Evolutionary conservation across 352 stramenopile species (phyloP).

Genomic region (Thalassiosira mediterranea): DNA sequence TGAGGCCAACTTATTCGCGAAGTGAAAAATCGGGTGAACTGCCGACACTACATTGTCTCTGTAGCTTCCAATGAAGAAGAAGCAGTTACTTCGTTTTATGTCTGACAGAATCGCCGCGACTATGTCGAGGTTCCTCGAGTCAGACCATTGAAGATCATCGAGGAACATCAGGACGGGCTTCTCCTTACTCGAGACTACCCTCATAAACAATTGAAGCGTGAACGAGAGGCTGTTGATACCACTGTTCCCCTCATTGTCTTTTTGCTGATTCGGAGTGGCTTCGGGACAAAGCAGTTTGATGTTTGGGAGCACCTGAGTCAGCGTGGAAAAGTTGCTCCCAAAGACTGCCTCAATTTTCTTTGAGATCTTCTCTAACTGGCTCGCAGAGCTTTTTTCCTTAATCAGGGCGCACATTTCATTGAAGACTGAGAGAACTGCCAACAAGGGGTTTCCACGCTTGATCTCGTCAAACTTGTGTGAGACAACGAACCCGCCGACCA

Average conservation of each 20-base stretch:
- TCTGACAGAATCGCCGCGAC: slow-evolving; percentile 32
- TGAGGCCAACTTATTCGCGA: slow-evolving; percentile 4
- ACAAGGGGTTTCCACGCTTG: neutral
- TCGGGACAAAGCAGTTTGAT: slow-evolving; percentile 1
- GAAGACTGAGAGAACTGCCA: neutral
- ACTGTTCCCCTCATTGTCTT: neutral
- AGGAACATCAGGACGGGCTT: slow-evolving; percentile 21
- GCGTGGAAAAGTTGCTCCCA: slow-evolving; percentile 2
- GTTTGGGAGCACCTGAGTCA: slow-evolving; percentile 1
- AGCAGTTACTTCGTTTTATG: slow-evolving; percentile 9
- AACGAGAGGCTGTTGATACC: slow-evolving; percentile 2
- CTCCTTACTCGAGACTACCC: slow-evolving; percentile 2
- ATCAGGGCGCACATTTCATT: slow-evolving; percentile 4
- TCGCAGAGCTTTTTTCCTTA: slow-evolving; percentile 1
- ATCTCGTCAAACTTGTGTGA: slow-evolving; percentile 8
- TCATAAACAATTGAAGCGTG: slow-evolving; percentile 3
- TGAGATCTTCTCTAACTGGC: neutral
- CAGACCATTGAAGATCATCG: slow-evolving; percentile 20
- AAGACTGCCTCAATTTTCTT: neutral
- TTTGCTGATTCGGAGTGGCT: neutral
- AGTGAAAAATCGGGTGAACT: slow-evolving; percentile 15
- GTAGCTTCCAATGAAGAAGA: slow-evolving; percentile 53
- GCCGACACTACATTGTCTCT: slow-evolving; percentile 28
- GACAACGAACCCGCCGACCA: neutral
- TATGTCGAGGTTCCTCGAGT: slow-evolving; percentile 7